Base-by-base conservation (phyloP, 306 rosid species). In the Ceratonia siliqua region DNA sequence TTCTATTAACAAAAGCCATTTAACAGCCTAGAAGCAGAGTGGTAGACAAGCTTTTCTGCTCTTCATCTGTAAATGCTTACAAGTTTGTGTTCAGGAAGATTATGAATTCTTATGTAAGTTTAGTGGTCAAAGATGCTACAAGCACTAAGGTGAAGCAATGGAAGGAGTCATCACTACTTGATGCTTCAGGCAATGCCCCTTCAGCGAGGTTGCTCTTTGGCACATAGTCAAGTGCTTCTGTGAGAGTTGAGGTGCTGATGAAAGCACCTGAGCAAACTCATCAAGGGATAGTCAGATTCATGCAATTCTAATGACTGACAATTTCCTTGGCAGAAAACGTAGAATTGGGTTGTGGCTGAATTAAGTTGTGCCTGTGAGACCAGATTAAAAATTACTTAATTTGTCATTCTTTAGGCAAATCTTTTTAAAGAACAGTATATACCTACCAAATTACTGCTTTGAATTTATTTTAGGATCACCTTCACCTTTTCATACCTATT, bases 1-100 rank as follows among this genome's bases (percentile, higher is more conserved):
- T 39, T 73, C 38, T 22, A 41, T 58, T 22, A 46, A 27, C 32
- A 2, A 46, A 77, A 30, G 1, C 58, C 33, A 39, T 30, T 48
- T 59, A 57, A 66, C 15, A 39, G 55, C 76, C 76, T 49, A 43
- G 27, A 56, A 77, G 49, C 30, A 49, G 54, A 27, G 35, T 50
- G 46, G 11, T 27, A 35, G 45, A 8, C 18, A 11, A 21, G 28
- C 62, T 48, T 32, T 41, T 22, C 45, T 71, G 28, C 22, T 76
- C 28, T 15, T 57, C 11, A 13, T 43, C 20, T n/a, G 76, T 41
- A 58, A 74, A 45, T 62, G 53, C 49, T 58, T 66, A 64, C 41
- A 3, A 65, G 27, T 46, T 39, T 66, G 38, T 59, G 59, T 27
- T 20, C 80, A 22, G 50, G 59, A 73, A 50, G 20, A 21, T 62